Percentiles rank a stretch among this genome's conserved stretches.
These are phyloP conservation scores for Purshia tridentata DNA, from an alignment of 306 rosid species.

Conservation along the genomic window DNA sequence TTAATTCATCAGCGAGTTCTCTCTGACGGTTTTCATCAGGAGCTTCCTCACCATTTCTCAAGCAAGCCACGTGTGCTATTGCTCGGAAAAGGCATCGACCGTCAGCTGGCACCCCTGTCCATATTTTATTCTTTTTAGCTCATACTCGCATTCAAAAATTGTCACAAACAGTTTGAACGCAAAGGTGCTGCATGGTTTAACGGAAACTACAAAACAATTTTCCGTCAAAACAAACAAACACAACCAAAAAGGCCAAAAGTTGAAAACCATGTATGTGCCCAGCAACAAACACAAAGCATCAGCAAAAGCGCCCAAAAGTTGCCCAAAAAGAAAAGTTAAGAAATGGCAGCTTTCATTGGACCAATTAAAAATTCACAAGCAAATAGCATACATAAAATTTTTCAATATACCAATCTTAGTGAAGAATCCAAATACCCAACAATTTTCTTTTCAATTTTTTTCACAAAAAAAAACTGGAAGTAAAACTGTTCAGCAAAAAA, in stretches of 20 bases:
- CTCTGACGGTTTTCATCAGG: constrained; percentile 78
- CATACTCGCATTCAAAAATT: neutral
- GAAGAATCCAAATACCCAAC: neutral
- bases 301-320: constrained; percentile 4
- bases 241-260: neutral
- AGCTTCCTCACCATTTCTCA: constrained; percentile 79
- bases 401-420: neutral
- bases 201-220: neutral
- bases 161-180: neutral
- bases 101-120: constrained; percentile 77
- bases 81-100: constrained; percentile 92
- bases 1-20: constrained; percentile 87
- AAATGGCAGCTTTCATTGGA: neutral
- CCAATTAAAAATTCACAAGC: neutral
- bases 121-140: neutral
- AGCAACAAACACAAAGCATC: neutral
- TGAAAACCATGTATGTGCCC: neutral
- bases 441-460: neutral
- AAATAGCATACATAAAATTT: neutral
- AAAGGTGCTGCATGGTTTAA: neutral
- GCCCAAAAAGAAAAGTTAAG: neutral
- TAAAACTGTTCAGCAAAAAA: too few species aligned
- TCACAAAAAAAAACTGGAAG: neutral
- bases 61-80: constrained; percentile 83
- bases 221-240: neutral